phyloP scores from a whole-genome alignment of 208 protist genomes.

The Leptomonas seymouri region DNA sequence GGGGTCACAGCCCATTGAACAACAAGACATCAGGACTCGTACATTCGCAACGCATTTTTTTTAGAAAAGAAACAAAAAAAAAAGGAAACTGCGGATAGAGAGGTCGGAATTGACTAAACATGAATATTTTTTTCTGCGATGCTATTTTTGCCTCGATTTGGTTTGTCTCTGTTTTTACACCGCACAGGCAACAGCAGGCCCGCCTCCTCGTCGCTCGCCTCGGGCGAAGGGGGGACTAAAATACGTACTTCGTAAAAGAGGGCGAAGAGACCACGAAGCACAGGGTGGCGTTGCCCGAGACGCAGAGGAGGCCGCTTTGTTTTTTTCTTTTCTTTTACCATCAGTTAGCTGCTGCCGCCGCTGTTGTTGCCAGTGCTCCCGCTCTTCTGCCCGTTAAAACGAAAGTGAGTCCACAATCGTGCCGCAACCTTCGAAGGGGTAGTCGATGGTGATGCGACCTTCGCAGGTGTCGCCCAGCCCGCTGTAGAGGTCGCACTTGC shows the following conservation, averaged over 20 bases:
- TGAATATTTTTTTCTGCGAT: neutral
- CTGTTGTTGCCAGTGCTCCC: neutral
- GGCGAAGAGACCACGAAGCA: neutral
- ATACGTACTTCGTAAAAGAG: neutral
- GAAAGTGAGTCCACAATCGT: constrained; percentile 44
- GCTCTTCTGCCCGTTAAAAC: constrained; percentile 20
- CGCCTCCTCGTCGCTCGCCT: neutral
- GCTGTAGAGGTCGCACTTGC: constrained; percentile 76
- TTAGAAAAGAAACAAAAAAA: constrained; percentile 10
- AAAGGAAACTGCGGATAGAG: constrained; percentile 3
- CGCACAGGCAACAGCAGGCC: neutral
- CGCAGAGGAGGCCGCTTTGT: neutral
- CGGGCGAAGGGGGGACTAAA: neutral
- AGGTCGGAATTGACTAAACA: neutral
- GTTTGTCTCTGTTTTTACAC: neutral
- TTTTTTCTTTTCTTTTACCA: constrained; percentile 2
- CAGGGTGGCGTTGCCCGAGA: neutral
- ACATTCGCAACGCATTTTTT: neutral
- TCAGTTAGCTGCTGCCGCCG: neutral
- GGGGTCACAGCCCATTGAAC: neutral
- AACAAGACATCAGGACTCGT: neutral
- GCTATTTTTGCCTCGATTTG: neutral
- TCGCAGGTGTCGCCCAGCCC: constrained; percentile 62
- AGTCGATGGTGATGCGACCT: constrained; percentile 75
- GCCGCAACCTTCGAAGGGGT: constrained; percentile 68